Evolutionary conservation across 1,139 yeast species (phyloP).

Genomic region (Kodamaea arcana): DNA sequence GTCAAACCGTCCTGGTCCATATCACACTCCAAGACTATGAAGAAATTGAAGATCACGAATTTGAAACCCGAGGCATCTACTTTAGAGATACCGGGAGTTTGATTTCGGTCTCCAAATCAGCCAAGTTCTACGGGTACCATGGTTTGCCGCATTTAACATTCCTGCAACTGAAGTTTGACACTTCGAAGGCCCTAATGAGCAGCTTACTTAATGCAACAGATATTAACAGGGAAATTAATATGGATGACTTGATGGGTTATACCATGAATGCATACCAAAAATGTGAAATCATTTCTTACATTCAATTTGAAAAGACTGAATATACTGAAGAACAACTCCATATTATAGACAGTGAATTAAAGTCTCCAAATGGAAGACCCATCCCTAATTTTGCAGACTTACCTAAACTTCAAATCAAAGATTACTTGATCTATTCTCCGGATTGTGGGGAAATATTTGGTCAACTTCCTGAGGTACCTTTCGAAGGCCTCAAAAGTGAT

Average conservation of each 20-base stretch:
- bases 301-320: constrained; percentile 63
- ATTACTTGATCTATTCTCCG: constrained; percentile 74
- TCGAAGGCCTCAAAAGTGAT: constrained; percentile 59
- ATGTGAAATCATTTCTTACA: constrained; percentile 70
- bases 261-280: constrained; percentile 36
- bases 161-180: constrained; percentile 38
- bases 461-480: constrained; percentile 22
- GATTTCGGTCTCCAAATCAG: constrained; percentile 60
- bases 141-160: constrained; percentile 57
- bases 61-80: constrained; percentile 63
- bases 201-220: constrained; percentile 41
- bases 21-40: constrained; percentile 32
- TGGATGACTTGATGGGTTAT: constrained; percentile 37
- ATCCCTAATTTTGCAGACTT: constrained; percentile 34
- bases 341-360: constrained; percentile 67
- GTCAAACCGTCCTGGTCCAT: constrained; percentile 23
- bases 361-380: constrained; percentile 73
- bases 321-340: constrained; percentile 49
- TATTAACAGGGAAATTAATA: constrained; percentile 27
- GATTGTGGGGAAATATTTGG: constrained; percentile 70
- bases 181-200: constrained; percentile 33
- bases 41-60: constrained; percentile 40
- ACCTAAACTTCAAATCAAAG: constrained; percentile 53
- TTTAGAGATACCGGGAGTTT: constrained; percentile 68
- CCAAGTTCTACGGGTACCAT: constrained; percentile 67